These are phyloP conservation scores for Ustilago crameri DNA, from an alignment of 1,284 basidiomycete genomes.

Conservation along the genomic window DNA sequence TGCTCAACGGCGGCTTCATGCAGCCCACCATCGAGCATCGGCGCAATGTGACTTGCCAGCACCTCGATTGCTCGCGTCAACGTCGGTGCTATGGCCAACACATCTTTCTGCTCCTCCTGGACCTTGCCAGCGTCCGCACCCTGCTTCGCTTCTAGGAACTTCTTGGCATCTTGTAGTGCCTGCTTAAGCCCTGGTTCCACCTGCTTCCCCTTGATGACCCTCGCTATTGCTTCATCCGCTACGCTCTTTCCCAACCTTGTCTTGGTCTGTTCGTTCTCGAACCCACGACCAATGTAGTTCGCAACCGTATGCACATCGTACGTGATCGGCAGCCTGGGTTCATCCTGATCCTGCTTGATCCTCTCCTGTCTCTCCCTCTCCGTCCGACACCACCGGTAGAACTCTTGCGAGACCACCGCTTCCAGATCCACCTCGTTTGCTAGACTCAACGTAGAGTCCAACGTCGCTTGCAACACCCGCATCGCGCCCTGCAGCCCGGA, in stretches of 20 bases:
- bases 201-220: neutral
- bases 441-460: constrained; percentile 20
- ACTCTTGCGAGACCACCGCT: constrained; percentile 40
- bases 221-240: constrained; percentile 5
- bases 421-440: constrained; percentile 36
- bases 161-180: constrained; percentile 10
- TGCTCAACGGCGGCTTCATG: neutral
- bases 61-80: constrained; percentile 18
- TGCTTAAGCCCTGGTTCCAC: neutral
- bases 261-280: constrained; percentile 23
- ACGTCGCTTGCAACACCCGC: constrained; percentile 10
- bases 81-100: constrained; percentile 17
- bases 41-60: constrained; percentile 10
- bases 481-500: constrained; percentile 5
- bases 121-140: neutral
- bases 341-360: constrained; percentile 51
- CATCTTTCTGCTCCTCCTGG: neutral
- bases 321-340: constrained; percentile 40
- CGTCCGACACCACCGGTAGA: constrained; percentile 41
- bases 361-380: constrained; percentile 51
- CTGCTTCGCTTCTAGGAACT: constrained; percentile 11
- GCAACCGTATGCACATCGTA: constrained; percentile 45
- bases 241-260: constrained; percentile 5
- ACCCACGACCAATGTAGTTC: constrained; percentile 37
- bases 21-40: constrained; percentile 18